Evolutionary conservation across 108 stramenopile species (phyloP).

Genomic region (Aurantiochytrium sp.): DNA sequence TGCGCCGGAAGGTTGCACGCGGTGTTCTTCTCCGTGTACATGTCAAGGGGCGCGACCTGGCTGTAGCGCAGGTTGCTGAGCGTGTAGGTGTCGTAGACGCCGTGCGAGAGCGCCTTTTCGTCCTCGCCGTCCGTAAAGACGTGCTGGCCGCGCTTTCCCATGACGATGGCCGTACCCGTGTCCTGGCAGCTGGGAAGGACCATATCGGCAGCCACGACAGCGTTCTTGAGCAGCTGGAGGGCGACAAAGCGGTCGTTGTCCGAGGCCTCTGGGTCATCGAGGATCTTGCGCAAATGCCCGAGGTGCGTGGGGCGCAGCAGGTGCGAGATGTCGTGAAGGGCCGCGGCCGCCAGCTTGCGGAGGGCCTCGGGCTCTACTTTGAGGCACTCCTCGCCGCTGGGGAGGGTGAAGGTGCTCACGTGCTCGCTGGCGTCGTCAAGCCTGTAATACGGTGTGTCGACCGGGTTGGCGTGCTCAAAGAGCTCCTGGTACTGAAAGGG

Average conservation of each 20-base stretch:
- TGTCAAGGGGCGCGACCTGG: constrained; percentile 86
- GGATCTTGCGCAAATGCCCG: constrained; percentile 74
- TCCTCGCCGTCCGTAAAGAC: constrained; percentile 90
- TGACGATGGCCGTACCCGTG: constrained; percentile 88
- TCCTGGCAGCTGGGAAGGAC: constrained; percentile 88
- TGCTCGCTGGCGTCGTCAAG: constrained; percentile 29
- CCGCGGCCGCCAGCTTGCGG: constrained; percentile 28
- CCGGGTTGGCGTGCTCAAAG: constrained; percentile 24
- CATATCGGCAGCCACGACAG: constrained; percentile 79
- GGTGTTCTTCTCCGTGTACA: constrained; percentile 88
- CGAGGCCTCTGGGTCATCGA: constrained; percentile 87
- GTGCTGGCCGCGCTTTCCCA: constrained; percentile 78
- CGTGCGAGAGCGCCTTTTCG: constrained; percentile 70
- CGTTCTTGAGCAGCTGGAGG: constrained; percentile 85
- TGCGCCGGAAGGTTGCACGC: constrained; percentile 87
- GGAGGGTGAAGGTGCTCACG: constrained; percentile 29
- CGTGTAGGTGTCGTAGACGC: constrained; percentile 84
- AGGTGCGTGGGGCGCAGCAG: constrained; percentile 80
- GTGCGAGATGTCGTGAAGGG: constrained; percentile 77
- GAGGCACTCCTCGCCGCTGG: constrained; percentile 33
- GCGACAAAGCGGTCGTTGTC: constrained; percentile 88
- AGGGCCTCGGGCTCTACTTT: constrained; percentile 44
- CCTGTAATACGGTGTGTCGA: constrained; percentile 40
- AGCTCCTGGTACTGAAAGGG: constrained; percentile 35
- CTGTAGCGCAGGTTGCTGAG: constrained; percentile 74